Percentiles rank a stretch among this genome's conserved stretches.
Conservation (phyloP, 768 basidiomycete species). For the Boletus sp. region DNA sequence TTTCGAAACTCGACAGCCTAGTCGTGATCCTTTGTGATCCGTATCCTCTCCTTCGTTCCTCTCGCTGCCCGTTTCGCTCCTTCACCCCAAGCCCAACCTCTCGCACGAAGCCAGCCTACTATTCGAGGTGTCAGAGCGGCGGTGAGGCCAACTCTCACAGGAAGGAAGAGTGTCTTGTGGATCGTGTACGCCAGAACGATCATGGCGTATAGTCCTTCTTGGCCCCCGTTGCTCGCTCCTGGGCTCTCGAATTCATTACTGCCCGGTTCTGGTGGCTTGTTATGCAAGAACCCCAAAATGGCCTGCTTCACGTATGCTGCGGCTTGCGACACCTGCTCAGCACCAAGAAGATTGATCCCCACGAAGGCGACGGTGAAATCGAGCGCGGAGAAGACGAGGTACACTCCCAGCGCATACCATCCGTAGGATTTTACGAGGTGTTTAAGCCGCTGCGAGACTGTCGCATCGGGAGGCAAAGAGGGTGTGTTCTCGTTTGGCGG, state of each 20-base stretch:
- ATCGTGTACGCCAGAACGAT: slow-evolving; percentile 89
- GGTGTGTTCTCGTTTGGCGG: slow-evolving; percentile 7
- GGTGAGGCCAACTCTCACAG: slow-evolving; percentile 85
- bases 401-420: slow-evolving; percentile 94
- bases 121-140: slow-evolving; percentile 81
- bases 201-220: slow-evolving; percentile 88
- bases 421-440: slow-evolving; percentile 90
- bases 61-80: slow-evolving; percentile 64
- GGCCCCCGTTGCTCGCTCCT: slow-evolving; percentile 38
- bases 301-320: slow-evolving; percentile 55
- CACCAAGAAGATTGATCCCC: slow-evolving; percentile 83
- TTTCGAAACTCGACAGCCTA: background rate
- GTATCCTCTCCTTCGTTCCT: slow-evolving; percentile 39
- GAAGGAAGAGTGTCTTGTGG: slow-evolving; percentile 93
- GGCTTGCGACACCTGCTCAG: slow-evolving; percentile 80
- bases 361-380: slow-evolving; percentile 88
- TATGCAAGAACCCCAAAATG: slow-evolving; percentile 43
- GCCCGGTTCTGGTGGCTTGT: slow-evolving; percentile 63
- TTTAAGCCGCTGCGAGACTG: slow-evolving; percentile 71
- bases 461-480: slow-evolving; percentile 45
- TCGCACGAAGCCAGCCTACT: slow-evolving; percentile 77
- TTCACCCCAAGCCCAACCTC: slow-evolving; percentile 81
- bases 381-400: slow-evolving; percentile 65
- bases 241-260: slow-evolving; percentile 58
- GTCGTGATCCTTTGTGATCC: slow-evolving; percentile 22